A percentile compares a stretch with the other conserved stretches of the same genome.
Conservation (phyloP, 495 filamentous ascomycete species). For the Lichenothelia convexa region DNA sequence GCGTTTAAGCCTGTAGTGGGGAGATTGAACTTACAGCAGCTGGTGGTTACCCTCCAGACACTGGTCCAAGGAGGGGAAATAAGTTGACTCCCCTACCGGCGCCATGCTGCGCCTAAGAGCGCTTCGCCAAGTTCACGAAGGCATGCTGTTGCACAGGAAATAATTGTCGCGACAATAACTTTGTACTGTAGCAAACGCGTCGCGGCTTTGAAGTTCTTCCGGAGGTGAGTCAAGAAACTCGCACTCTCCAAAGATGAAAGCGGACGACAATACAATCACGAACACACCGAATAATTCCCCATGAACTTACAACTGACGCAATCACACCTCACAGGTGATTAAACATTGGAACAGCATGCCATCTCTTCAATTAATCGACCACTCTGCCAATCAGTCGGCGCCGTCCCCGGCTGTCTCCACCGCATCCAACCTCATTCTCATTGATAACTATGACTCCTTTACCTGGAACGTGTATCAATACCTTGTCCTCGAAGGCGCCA, state of each 20-base stretch:
- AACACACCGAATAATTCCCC: background rate
- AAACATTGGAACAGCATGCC: conserved; percentile 10
- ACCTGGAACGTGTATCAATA: conserved; percentile 99
- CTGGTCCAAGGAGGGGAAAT: conserved; percentile 46
- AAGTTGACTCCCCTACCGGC: conserved; percentile 15
- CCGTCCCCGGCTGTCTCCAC: conserved; percentile 46
- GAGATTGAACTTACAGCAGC: conserved; percentile 30
- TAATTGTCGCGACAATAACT: too few relatives aligned
- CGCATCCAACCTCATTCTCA: conserved; percentile 80
- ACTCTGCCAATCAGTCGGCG: conserved; percentile 68
- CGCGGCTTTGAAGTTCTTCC: too few relatives aligned
- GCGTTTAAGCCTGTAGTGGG: background rate
- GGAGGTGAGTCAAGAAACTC: too few relatives aligned
- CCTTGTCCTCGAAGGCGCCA: conserved; percentile 80
- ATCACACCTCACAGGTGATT: background rate
- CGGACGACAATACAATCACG: background rate
- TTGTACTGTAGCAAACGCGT: too few relatives aligned
- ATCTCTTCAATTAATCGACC: conserved; percentile 46
- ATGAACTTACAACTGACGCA: background rate
- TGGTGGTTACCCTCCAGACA: conserved; percentile 38
- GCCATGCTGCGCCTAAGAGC: background rate
- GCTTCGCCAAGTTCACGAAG: too few relatives aligned
- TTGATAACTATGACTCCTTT: conserved; percentile 99
- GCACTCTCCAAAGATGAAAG: too few relatives aligned
- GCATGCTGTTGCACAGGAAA: too few relatives aligned